These are phyloP conservation scores for Cytospora paraplurivora DNA, from an alignment of 2,329 filamentous ascomycete genomes.

Conservation along the genomic window DNA sequence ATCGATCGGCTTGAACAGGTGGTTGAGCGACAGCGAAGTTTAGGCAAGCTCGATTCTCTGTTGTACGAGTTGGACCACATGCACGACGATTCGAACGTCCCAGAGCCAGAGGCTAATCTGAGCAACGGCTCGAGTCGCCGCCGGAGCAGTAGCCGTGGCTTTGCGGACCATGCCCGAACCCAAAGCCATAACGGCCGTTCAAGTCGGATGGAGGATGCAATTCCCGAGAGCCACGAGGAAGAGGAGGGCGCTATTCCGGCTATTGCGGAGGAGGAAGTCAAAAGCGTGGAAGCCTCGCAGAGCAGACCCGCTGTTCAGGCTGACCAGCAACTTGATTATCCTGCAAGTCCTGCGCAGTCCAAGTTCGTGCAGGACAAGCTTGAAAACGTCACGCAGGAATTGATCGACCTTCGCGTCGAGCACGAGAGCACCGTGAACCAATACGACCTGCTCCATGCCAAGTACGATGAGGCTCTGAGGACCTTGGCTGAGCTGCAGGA, in stretches of 20 bases:
- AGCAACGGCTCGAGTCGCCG: constrained; percentile 48
- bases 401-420: constrained; percentile 85
- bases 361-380: constrained; percentile 91
- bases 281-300: constrained; percentile 40
- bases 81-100: constrained; percentile 58
- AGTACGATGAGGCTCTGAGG: constrained; percentile 87
- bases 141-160: constrained; percentile 44
- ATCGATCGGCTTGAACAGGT: constrained; percentile 93
- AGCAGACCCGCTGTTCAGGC: constrained; percentile 32
- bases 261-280: constrained; percentile 35
- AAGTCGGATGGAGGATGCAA: constrained; percentile 56
- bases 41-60: constrained; percentile 91
- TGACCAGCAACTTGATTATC: constrained; percentile 42
- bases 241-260: constrained; percentile 30
- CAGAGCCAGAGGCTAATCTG: constrained; percentile 41
- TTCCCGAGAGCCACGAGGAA: constrained; percentile 56
- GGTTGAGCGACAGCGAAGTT: constrained; percentile 89
- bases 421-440: constrained; percentile 84
- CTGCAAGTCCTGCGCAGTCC: constrained; percentile 74
- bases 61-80: constrained; percentile 86
- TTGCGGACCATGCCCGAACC: constrained; percentile 56
- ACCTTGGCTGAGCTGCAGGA: constrained; percentile 85
- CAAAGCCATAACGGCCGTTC: constrained; percentile 57
- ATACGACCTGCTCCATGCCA: constrained; percentile 77
- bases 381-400: constrained; percentile 86